Base-by-base conservation (phyloP, 139 green algal species). In the Chlorella sp. region DNA sequence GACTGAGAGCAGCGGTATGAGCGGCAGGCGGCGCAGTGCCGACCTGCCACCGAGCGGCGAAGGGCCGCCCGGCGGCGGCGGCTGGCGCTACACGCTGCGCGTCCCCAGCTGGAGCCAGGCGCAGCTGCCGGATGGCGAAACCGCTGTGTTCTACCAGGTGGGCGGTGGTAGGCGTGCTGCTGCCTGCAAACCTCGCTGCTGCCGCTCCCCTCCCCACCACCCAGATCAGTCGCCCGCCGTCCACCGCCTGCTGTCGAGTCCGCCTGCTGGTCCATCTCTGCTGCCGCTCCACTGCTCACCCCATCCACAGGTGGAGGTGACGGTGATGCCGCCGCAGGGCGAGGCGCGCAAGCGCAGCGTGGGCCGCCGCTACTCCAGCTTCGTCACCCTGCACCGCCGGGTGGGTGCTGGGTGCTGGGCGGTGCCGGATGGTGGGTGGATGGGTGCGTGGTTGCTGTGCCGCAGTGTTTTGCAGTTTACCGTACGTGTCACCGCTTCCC, bases 311-410 rank as follows among this genome's bases (percentile, higher is more conserved):
- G 62, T 87, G 83, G 89, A 92, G 77, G 89, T 92, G 32, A 86
- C 79, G 20, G 87, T 92, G 62, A 48, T 92, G 34, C 86, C 89
- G 34, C 89, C 89, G 16, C 76, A 89, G 20, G 84, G 81, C 17
- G 64, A 86, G 7, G 38, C 86, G 0, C 81, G 81, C 38, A 82
- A 46, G 22, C 86, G 89, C 34, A 89, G 86, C 51, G 89, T 92
- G 44, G 80, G 89, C 44, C 74, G 89, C 11, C 86, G 89, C 51
- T 92, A 85, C 87, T 86, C 68, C 84, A 84, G 85, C 73, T 92
- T 92, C 48, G 69, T 76, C 32, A 89, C 85, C 40, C 84, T 92
- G 41, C 73, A 88, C 60, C 28, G n/a, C 20, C 85, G 75, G 84
- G 88, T 91, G 77, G 51, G 80, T 60, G 28, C 24, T 32, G 69